Evolutionary conservation across 441 rosid species (phyloP), one percentile per base, ranked within the genome.

Genomic region (Omphalea diandra): DNA sequence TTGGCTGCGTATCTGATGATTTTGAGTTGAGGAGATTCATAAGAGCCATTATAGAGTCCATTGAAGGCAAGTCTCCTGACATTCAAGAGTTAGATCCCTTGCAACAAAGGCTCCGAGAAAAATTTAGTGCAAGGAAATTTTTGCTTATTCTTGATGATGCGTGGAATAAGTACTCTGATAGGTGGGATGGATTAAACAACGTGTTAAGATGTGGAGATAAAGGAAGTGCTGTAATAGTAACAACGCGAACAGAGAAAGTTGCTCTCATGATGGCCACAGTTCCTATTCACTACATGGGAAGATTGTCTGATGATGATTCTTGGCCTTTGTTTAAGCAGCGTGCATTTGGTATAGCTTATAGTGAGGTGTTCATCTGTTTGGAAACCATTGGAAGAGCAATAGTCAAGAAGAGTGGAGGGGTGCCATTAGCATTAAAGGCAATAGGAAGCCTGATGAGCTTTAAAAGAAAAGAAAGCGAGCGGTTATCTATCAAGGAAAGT

Each of bases 351-450:
- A 0, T 2, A 9, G 12, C 3, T 18, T 8, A 27, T 6, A 44
- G 8, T 3, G 67, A 70, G 3, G 36, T 59, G 3, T 47, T 7
- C n/a, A n/a, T 50, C 22, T 15, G 7, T 31, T 6, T 69, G 4
- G 73, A 56, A 10, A 44, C 32, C 29, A 43, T 14, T 1, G 73
- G 73, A 8, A 57, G 53, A 41, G 71, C 20, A 33, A 78, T 71
- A 2, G 73, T 74, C 47, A 63, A 52, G 43, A 78, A 78, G 20
- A 63, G 80, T 36, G 47, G 55, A n/a, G 65, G 79, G 9, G 22
- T 78, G 68, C 76, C 77, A 18, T 35, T 76, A 66, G 82, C 78
- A 4, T 43, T 75, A 17, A 78, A 60, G 66, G 72, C 80, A 22
- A 1, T 81, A 12, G 82, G 82, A 53, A 70, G 76, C 55, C 22